These are phyloP conservation scores for Xylaria sp. DNA, from an alignment of 2,329 filamentous ascomycete species.

Conservation along the genomic window DNA sequence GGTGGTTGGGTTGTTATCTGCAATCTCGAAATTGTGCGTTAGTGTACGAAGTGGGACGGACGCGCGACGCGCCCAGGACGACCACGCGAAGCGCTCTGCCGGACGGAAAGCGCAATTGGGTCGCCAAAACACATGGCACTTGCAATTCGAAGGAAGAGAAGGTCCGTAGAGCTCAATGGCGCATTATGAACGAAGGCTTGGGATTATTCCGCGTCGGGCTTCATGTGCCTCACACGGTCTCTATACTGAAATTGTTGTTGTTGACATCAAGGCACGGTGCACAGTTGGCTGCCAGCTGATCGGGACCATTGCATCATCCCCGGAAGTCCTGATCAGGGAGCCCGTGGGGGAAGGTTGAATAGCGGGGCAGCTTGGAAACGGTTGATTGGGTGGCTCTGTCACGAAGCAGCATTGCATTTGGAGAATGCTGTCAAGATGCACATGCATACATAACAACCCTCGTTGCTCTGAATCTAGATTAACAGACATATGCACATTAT, in stretches of 20 bases:
- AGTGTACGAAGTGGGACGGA: constrained; percentile 16
- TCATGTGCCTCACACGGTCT: neutral
- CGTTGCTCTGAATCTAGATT: too few species aligned
- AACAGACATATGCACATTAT: too few species aligned
- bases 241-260: neutral
- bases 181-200: neutral
- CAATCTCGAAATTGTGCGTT: neutral
- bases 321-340: neutral
- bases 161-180: neutral
- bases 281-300: too few species aligned
- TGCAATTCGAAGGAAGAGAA: neutral
- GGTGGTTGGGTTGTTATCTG: neutral
- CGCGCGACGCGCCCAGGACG: constrained; percentile 24
- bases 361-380: neutral
- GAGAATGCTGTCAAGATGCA: too few species aligned
- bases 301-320: neutral
- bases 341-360: neutral
- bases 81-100: neutral
- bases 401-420: too few species aligned
- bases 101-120: constrained; percentile 1
- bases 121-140: neutral
- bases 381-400: too few species aligned
- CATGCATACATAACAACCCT: too few species aligned
- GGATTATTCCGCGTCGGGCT: neutral
- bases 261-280: neutral